Evolutionary conservation across 176 grass and related monocot species (phyloP), one percentile per base, ranked within the genome.

Genomic region (Areca catechu): DNA sequence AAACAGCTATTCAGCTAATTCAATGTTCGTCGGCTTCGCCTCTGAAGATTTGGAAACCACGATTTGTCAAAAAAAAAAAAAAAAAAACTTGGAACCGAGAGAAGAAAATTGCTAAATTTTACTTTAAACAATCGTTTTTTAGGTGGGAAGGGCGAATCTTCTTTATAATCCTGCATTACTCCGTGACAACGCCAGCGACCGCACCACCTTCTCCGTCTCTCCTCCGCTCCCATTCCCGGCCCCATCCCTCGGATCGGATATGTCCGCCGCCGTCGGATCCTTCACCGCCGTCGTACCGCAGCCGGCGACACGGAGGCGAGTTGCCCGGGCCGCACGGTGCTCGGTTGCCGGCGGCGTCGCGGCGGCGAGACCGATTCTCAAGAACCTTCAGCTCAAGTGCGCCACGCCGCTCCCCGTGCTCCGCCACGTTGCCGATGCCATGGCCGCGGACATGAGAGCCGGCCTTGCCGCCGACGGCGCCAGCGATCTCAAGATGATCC

Each of bases 401-500:
- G 74, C 63, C 28, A 63, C 63, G 43, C 74, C 74, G 27, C 80
- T 83, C 5, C 68, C 63, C 0, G 63, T 77, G 57, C 79, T 82
- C 52, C 68, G 74, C 18, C 68, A 57, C 51, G 68, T 82, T 23
- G 74, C 74, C 4, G 68, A 63, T 56, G 61, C 57, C 52, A 68
- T 82, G 62, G 51, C 68, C 25, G 48, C 27, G 23, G 67, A 22
- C 50, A 85, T 80, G 82, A 68, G 68, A 12, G 22, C 56, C 3
- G 72, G 62, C 5, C 72, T 76, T 51, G 49, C 48, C 4, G 19
- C 5, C 1, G 61, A 80, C 22, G 63, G 68, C 68, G 72, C 50
- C 28, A 59, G 68, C 69, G 63, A 80, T 64, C 72, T 85, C 28
- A 68, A 73, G 67, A 69, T 76, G 77, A 85, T 85, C 61, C 76